Conservation (phyloP, 441 rosid genomes). For the Adansonia gregorii region DNA sequence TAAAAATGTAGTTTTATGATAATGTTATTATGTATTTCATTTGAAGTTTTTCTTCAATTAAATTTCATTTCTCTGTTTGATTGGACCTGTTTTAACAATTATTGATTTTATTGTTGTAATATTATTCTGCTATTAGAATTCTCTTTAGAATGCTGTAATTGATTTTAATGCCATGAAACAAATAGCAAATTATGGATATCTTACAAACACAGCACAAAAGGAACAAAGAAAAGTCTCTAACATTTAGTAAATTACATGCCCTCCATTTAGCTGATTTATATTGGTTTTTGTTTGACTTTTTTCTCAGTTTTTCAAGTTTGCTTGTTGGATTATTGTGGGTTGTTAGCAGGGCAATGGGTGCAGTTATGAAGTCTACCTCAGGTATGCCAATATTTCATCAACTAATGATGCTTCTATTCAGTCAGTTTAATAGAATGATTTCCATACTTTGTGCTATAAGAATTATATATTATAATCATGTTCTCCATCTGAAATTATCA, state of each 20-base stretch:
- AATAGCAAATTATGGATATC: background rate
- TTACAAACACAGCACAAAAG: background rate
- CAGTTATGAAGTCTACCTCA: constrained; percentile 34
- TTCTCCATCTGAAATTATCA: background rate
- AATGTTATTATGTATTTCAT: background rate
- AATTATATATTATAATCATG: background rate
- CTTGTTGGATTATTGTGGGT: constrained; percentile 40
- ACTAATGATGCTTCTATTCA: background rate
- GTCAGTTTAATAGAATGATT: background rate
- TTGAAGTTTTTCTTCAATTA: background rate
- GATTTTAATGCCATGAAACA: too few species aligned
- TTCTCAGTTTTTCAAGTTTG: constrained; percentile 12
- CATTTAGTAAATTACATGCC: background rate
- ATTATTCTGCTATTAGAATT: background rate
- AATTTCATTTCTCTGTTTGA: background rate
- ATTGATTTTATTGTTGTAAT: background rate
- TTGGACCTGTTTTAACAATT: background rate
- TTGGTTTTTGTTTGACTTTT: background rate
- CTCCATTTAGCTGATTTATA: background rate
- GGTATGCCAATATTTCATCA: constrained; percentile 33
- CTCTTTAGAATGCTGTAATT: background rate
- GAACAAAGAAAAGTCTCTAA: background rate
- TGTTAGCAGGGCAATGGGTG: constrained; percentile 41
- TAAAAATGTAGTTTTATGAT: background rate
- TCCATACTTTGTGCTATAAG: background rate